Evolutionary conservation across 2,329 filamentous ascomycete species (phyloP).

Genomic region (Penicillium aurantiogriseum): DNA sequence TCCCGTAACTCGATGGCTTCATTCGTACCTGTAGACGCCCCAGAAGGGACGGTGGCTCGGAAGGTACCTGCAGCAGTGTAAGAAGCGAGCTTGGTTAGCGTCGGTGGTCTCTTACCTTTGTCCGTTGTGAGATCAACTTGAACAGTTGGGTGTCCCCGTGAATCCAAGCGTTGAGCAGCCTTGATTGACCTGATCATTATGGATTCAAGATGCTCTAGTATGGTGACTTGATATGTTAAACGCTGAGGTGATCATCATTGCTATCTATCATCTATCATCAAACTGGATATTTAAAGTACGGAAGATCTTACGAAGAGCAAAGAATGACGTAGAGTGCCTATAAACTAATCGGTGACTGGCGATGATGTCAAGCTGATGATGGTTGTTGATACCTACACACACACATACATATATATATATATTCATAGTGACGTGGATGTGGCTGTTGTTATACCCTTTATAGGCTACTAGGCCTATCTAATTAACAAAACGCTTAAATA

Average conservation of each 20-base stretch:
- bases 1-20: not conserved
- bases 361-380: not conserved
- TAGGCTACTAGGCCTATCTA: too few species aligned
- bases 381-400: not conserved
- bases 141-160: not conserved
- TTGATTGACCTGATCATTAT: not conserved
- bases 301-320: not conserved
- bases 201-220: not conserved
- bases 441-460: too few species aligned
- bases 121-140: not conserved
- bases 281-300: not conserved
- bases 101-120: not conserved
- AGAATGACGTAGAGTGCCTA: not conserved
- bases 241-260: not conserved
- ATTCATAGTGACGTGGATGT: not conserved
- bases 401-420: not conserved
- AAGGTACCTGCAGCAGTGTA: not conserved
- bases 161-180: not conserved
- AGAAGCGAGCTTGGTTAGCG: not conserved
- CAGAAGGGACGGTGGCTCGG: not conserved
- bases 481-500: too few species aligned
- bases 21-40: not conserved
- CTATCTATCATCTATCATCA: not conserved
- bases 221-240: not conserved
- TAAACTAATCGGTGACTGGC: not conserved